A percentile compares a stretch with the other conserved stretches of the same genome.
These are phyloP conservation scores for Sugiyamaella japonica DNA, from an alignment of 1,139 yeast genomes.

Conservation along the genomic window DNA sequence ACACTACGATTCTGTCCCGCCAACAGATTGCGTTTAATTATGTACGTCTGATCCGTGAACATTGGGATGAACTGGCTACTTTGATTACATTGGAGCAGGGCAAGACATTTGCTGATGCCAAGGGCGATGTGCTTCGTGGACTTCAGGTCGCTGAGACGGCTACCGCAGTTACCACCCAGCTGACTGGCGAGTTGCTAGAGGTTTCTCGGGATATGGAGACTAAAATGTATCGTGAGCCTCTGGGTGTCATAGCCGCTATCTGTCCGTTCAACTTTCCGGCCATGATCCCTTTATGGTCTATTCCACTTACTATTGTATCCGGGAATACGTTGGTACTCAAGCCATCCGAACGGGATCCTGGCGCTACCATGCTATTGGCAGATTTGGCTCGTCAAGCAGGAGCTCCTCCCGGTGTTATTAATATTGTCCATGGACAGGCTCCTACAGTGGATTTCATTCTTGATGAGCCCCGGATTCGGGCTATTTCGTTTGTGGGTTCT, in stretches of 20 bases:
- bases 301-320: conserved; percentile 72
- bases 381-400: conserved; percentile 77
- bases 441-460: conserved; percentile 72
- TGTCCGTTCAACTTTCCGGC: conserved; percentile 84
- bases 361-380: conserved; percentile 75
- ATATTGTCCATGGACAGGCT: conserved; percentile 74
- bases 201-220: conserved; percentile 80
- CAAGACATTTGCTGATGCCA: conserved; percentile 73
- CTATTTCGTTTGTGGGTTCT: conserved; percentile 76
- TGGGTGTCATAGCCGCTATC: conserved; percentile 68
- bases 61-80: conserved; percentile 71
- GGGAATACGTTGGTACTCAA: conserved; percentile 76
- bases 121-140: conserved; percentile 78
- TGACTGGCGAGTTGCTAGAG: conserved; percentile 66
- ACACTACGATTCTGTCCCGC: conserved; percentile 62
- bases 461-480: conserved; percentile 76
- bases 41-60: conserved; percentile 63
- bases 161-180: conserved; percentile 53
- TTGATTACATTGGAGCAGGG: conserved; percentile 80
- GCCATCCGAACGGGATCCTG: conserved; percentile 78
- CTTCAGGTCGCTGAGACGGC: conserved; percentile 78
- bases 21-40: conserved; percentile 76
- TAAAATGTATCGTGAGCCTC: conserved; percentile 64
- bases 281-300: conserved; percentile 83
- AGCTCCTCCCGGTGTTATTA: conserved; percentile 73